Evolutionary conservation across 345 rosid species (phyloP), one percentile per base, ranked within the genome.

Genomic region (Corymbia maculata): DNA sequence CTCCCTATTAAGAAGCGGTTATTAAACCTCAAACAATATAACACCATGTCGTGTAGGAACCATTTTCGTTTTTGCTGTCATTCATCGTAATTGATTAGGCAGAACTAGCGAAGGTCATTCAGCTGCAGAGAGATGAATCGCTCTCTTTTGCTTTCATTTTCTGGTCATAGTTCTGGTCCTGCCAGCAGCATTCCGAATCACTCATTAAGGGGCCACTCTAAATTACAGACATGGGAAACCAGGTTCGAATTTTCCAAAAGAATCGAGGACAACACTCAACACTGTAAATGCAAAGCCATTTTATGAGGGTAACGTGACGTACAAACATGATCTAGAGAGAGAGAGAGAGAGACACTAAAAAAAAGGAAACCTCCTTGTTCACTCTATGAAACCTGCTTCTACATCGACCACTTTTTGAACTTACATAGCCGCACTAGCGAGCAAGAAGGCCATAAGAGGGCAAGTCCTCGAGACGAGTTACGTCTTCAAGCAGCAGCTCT

Each of bases 401-500:
- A 88, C 90, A 86, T 79, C 21, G 28, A 79, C 88, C 82, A 87
- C 36, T 91, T 42, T 87, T 88, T 90, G 87, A 88, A 87, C 85
- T 88, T 86, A 52, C 42, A 86, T 32, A 89, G 53, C 89, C 53
- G 32, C 21, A 53, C 88, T 91, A 94, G 89, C 90, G 89, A 51
- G 89, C 88, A 87, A 97, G 97, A 90, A 96, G 99, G 87, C 91
- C 51, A 90, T 93, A 94, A 2, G 99, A 96, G 13, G 99, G 99
- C 90, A 98, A 88, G 32, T 98, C 99, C 91, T 98, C 98, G 45
- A 96, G 91, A 49, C 96, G 91, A 75, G 92, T 93, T 51, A 94
- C n/a, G 86, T 97, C 97, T 88, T 96, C 96, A 50, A 93, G 86
- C 91, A 95, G 93, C 32, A 98, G 97, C 92, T 98, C 99, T 91